Conservation (phyloP, 2,329 filamentous ascomycete genomes). For the Xylariaceae sp. region DNA sequence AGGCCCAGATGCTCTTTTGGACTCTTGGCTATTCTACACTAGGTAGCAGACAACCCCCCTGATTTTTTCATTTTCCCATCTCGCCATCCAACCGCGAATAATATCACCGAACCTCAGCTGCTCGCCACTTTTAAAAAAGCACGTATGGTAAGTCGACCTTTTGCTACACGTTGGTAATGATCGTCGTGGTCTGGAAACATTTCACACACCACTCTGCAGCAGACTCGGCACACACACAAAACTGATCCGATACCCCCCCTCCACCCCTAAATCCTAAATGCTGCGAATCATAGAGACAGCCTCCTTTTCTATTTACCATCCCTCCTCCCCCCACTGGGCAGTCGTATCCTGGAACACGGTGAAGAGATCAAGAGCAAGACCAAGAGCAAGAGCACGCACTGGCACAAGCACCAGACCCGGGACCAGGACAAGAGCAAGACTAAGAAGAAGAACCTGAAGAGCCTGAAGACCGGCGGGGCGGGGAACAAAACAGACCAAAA, state of each 20-base stretch:
- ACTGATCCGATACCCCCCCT: constrained; percentile 20
- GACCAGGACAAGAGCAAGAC: background rate
- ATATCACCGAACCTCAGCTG: background rate
- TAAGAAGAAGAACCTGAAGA: background rate
- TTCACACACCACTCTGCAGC: constrained; percentile 21
- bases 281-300: constrained; percentile 19
- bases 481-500: too few relatives aligned
- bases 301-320: constrained; percentile 11
- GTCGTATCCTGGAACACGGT: background rate
- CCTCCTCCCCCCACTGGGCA: constrained; percentile 17
- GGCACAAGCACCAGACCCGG: background rate
- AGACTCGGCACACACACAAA: constrained; percentile 25
- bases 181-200: constrained; percentile 29
- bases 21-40: constrained; percentile 19
- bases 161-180: constrained; percentile 24
- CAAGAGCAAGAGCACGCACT: background rate
- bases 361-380: background rate
- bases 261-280: constrained; percentile 17
- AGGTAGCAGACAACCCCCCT: constrained; percentile 19
- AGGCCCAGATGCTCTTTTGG: constrained; percentile 28
- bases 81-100: constrained; percentile 18
- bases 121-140: constrained; percentile 7
- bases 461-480: background rate
- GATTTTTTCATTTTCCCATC: constrained; percentile 17
- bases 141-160: constrained; percentile 8